Evolutionary conservation across 495 filamentous ascomycete genomes (phyloP), one percentile per base, ranked within the genome.

Genomic region (Penicillium simplicissimum): DNA sequence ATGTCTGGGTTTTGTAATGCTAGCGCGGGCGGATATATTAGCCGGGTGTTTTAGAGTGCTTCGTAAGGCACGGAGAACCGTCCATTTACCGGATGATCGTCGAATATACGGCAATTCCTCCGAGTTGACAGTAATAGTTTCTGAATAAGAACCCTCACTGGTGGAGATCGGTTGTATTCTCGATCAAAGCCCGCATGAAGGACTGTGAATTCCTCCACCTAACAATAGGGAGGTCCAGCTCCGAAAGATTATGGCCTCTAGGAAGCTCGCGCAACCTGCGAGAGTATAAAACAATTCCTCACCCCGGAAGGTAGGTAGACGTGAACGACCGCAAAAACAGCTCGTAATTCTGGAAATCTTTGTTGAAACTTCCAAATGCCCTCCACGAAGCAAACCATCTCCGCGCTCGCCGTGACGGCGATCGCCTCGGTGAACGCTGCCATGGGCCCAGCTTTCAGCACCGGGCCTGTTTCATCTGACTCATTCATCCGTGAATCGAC

Each of bases 401-500:
- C 57, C 0, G 55, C 53, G 11, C 53, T 68, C 8, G 61, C 63
- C 9, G 54, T 55, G 17, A 53, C 63, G 15, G 63, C 57, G 21
- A n/a, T 67, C 42, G 37, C 49, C 8, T 52, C 63, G 0, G 67
- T 61, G 13, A 61, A 68, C 38, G 71, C 68, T 9, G 66, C 71
- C 40, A 65, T 69, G 52, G 71, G 71, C 36, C 69, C 69, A 47
- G 65, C 67, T 42, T 75, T 79, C 58, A 76, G 73, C 58, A 77
- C 76, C 19, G 74, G 76, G 1, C 74, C 76, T 25, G 72, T 74
- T 42, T 57, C 74, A 4, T 40, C 49, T 17, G 52, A 66, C 62
- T 72, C 74, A 17, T 77, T 64, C 53, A 77, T 77, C 52, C 66
- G 70, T 28, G 68, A 77, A 40, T 64, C 76, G 8, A 75, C 67